Conservation (phyloP, 164 flowering plant genomes). For the Vitis rotundifolia region DNA sequence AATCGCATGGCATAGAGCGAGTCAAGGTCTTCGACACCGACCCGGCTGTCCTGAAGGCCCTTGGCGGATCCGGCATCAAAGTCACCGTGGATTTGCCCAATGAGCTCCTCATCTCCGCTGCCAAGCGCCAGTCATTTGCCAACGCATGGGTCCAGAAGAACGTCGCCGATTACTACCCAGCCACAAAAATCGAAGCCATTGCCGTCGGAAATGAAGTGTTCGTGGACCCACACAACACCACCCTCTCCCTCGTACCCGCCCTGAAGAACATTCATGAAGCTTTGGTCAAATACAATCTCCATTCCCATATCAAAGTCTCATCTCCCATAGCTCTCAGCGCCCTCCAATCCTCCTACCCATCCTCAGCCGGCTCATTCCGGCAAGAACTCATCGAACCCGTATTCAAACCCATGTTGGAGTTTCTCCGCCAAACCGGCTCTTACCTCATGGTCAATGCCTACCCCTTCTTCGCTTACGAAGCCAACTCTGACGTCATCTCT, state of each 20-base stretch:
- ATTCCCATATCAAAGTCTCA: conserved; percentile 48
- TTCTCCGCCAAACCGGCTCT: conserved; percentile 48
- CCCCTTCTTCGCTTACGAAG: conserved; percentile 60
- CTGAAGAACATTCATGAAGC: conserved; percentile 57
- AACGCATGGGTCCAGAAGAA: conserved; percentile 43
- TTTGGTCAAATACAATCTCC: conserved; percentile 37
- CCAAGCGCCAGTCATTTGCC: conserved; percentile 44
- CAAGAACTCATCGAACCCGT: conserved; percentile 41
- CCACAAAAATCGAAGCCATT: conserved; percentile 56
- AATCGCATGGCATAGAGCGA: conserved; percentile 39
- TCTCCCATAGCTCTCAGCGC: conserved; percentile 63
- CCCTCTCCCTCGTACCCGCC: conserved; percentile 56
- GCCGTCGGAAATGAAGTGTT: conserved; percentile 77
- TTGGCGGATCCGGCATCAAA: conserved; percentile 47
- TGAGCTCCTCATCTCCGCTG: conserved; percentile 55
- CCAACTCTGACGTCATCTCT: conserved; percentile 54
- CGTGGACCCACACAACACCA: conserved; percentile 52
- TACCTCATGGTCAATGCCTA: conserved; percentile 58
- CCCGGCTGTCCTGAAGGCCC: conserved; percentile 49
- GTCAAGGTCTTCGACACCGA: conserved; percentile 65
- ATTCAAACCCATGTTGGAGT: conserved; percentile 50
- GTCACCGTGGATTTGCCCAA: conserved; percentile 61
- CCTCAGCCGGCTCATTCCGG: conserved; percentile 54
- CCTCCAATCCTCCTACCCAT: conserved; percentile 50
- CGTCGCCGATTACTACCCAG: conserved; percentile 51